Percentiles rank a stretch among this genome's conserved stretches.
These are phyloP conservation scores for Boechera divaricarpa DNA, from an alignment of 345 rosid species.

Conservation along the genomic window DNA sequence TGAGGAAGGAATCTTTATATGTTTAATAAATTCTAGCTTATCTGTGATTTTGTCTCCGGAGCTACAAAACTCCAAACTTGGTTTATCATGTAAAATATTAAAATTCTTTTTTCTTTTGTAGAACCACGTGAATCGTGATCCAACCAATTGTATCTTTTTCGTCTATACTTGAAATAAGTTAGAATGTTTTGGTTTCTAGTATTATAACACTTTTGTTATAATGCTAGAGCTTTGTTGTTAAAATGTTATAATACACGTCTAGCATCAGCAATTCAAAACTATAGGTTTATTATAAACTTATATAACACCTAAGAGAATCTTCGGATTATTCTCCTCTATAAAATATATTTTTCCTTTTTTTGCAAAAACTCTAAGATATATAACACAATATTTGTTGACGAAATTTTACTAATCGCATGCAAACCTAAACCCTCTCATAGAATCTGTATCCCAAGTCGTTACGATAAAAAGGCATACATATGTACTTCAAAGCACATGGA, in stretches of 20 bases:
- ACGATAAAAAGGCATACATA: not conserved
- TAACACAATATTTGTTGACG: not conserved
- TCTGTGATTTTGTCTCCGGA: slow-evolving; percentile 16
- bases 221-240: no score
- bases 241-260: no score
- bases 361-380: not conserved
- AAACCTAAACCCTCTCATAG: not conserved
- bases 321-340: not conserved
- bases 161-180: slow-evolving; percentile 13
- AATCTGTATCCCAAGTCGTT: not conserved
- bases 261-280: not conserved
- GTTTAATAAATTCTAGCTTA: slow-evolving; percentile 15
- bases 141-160: slow-evolving; percentile 21
- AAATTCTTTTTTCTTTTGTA: not conserved
- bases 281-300: not conserved
- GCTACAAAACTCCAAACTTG: slow-evolving; percentile 27
- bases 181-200: not conserved
- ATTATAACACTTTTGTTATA: not conserved
- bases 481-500: no score
- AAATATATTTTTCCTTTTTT: no score
- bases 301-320: not conserved
- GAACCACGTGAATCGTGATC: slow-evolving; percentile 25
- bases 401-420: not conserved
- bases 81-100: not conserved
- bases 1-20: not conserved